Base-by-base conservation (phyloP, 129 eudicot genomes). In the Sambucus nigra region DNA sequence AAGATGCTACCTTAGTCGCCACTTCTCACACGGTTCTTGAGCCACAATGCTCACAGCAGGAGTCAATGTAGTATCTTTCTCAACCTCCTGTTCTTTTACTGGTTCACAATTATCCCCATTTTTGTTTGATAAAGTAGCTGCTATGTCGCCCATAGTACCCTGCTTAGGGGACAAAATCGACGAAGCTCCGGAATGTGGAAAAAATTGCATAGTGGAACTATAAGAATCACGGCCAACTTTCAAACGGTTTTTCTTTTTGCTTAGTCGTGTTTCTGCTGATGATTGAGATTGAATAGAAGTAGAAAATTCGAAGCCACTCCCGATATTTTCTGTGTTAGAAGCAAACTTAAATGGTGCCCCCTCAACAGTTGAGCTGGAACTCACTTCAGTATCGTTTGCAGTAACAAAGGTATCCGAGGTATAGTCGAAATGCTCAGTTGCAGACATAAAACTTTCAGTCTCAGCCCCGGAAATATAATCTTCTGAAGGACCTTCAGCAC, bases 381-480 rank as follows among this genome's bases (percentile, higher is more conserved):
- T 80, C 47, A 60, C 64, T 64, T 81, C 95, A 45, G 61, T 59
- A 50, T 81, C 87, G 21, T 48, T 57, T 17, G 81, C 76, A 51
- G 95, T 75, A 39, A 66, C 70, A 63, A 69, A 78, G 53, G 79
- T 63, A 63, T 84, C 92, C 50, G 75, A 57, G 64, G 70, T 49
- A 49, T 51, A 62, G 20, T 81, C 95, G 31, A 76, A 41, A 49
- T 81, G 67, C 24, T 84, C 95, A 31, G 67, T 55, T 7, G 80
- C 97, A 59, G 97, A 77, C 63, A 55, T 73, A 40, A 78, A 89
- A 71, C 95, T 89, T 68, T 84, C 95, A 25, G 86, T 79, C 64
- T 84, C 95, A 58, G 80, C 80, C 60, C 73, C 79, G 15, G 81
- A 74, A 52, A 67, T 53, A 64, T 63, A 65, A 50, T 71, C 85